Base-by-base conservation (phyloP, 345 rosid species). In the Citrus mangshanensis region DNA sequence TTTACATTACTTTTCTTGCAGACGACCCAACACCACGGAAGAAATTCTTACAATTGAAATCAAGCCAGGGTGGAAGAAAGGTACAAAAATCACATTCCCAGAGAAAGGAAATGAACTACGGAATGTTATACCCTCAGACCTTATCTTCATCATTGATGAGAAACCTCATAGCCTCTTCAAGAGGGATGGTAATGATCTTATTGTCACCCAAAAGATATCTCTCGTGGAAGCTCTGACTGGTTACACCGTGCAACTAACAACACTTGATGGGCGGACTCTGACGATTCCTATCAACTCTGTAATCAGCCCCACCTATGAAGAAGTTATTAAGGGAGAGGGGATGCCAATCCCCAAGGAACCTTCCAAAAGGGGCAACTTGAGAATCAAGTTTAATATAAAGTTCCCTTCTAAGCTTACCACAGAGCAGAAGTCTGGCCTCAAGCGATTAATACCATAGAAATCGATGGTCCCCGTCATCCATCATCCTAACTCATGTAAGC, bases 341-440 rank as follows among this genome's bases (percentile, higher is more conserved):
- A 95, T 95, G 98, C 98, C 98, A 1, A 85, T 95, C 61, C 90
- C 94, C 24, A 93, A 93, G 80, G 97, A 95, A 58, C 95, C 97
- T 9, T 88, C 93, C 22, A 92, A 58, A 68, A 92, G 82, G 79
- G 98, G 98, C 58, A 89, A 93, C 69, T 82, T 95, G 87, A 93
- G 93, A 85, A 87, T 95, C 71, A 93, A 87, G 87, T 95, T 95
- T 85, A 86, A 79, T 74, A 88, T 95, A 77, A 93, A 86, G 90
- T 95, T 95, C 80, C 98, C 98, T 34, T 80, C 90, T 32, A 87
- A 86, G 86, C 88, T 95, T 61, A 89, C 92, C 0, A 0, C 86
- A 4, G 97, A 95, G 77, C 97, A 93, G 84, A 95, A 91, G 83
- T 67, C 83, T 54, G 94, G 90, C 59, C 68, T 95, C 80, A 91